Base-by-base conservation (phyloP, 345 rosid genomes). In the Arabidopsis suecica region DNA sequence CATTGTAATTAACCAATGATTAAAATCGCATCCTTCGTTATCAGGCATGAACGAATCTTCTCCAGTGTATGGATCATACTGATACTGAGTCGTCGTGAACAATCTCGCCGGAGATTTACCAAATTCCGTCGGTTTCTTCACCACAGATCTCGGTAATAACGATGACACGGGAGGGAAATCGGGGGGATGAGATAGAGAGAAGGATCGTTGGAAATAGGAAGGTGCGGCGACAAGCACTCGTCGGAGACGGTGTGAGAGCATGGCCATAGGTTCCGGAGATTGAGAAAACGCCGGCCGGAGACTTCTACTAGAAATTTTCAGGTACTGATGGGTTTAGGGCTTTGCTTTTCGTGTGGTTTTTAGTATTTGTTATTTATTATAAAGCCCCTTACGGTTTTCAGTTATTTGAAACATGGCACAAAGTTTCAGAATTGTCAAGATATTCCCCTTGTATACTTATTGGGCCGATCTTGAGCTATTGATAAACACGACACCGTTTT, bases 1-100 rank as follows among this genome's bases (percentile, higher is more conserved):
- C 53, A 93, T 75, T 7, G 91, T 86, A 28, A 95, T 88, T 32
- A 95, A 82, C 99, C 98, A 95, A 83, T 93, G 99, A 38, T 92
- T 88, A 72, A 79, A 89, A 75, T 92, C 99, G 66, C 94, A 90
- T 30, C 98, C 98, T 76, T 88, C 92, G 74, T 92, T 87, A 56
- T 88, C 91, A 4, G 85, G 89, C 3, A 89, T 87, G 7, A 95
- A 85, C 54, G 88, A 86, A 34, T 90, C 91, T 38, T 87, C 90
- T 40, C 86, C 94, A 9, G 83, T 75, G 79, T 84, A 88, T 0
- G 86, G 62, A 56, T 83, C 84, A 37, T 79, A 81, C 67, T 70
- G 73, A 34, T 73, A 76, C 2, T 76, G 80, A 16, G 53, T 73
- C 22, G 72, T 73, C 3, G 87, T 68, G 55, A 75, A 71, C 3